phyloP scores from a whole-genome alignment of 495 filamentous ascomycete genomes.

The Penicillium soppii region DNA sequence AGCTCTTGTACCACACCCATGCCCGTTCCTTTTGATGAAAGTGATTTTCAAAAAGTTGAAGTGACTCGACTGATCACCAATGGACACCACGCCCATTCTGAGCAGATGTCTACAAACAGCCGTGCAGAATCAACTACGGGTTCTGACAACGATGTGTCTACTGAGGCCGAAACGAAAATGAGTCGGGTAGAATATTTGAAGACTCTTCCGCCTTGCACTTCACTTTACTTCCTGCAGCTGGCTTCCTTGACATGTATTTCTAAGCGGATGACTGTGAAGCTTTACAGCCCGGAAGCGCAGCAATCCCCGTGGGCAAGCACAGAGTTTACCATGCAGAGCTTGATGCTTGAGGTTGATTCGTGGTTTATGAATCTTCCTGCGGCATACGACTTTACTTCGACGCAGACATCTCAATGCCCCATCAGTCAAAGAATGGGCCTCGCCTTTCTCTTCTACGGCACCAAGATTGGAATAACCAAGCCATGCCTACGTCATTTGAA shows the following conservation, averaged over 20 bases:
- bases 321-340: slow-evolving; percentile 40
- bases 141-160: slow-evolving; percentile 22
- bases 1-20: slow-evolving; percentile 55
- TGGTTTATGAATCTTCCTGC: slow-evolving; percentile 42
- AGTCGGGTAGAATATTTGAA: slow-evolving; percentile 27
- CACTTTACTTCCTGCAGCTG: slow-evolving; percentile 51
- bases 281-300: slow-evolving; percentile 58
- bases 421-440: slow-evolving; percentile 44
- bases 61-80: slow-evolving; percentile 33
- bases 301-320: slow-evolving; percentile 51
- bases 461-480: slow-evolving; percentile 58
- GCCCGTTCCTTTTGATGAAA: slow-evolving; percentile 53
- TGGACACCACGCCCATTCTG: slow-evolving; percentile 17
- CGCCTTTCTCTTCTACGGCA: slow-evolving; percentile 57
- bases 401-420: slow-evolving; percentile 31
- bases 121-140: slow-evolving; percentile 24
- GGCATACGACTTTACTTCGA: slow-evolving; percentile 39
- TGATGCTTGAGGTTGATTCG: slow-evolving; percentile 38
- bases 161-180: slow-evolving; percentile 17
- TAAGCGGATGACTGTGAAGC: slow-evolving; percentile 47
- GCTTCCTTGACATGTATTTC: slow-evolving; percentile 50
- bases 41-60: slow-evolving; percentile 39
- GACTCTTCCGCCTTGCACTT: slow-evolving; percentile 36
- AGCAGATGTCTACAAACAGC: slow-evolving; percentile 18
- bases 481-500: slow-evolving; percentile 60